These are phyloP conservation scores for Kwoniella sp. DNA, from an alignment of 768 basidiomycete genomes.

Conservation along the genomic window DNA sequence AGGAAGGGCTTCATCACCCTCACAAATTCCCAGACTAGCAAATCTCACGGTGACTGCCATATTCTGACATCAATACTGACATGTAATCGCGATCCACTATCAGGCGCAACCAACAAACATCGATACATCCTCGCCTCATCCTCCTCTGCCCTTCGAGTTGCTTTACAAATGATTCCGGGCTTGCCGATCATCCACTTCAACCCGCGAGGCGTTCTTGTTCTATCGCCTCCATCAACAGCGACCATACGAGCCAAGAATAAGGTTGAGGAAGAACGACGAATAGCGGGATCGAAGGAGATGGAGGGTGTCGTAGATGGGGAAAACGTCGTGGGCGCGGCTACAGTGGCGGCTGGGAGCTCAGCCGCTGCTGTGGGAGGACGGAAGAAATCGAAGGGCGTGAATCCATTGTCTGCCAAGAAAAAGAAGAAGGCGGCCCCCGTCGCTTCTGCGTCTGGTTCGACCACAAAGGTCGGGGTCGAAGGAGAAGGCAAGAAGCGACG, in stretches of 20 bases:
- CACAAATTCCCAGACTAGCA: too few relatives aligned
- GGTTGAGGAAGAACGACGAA: constrained; percentile 66
- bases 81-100: too few relatives aligned
- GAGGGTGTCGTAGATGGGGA: constrained; percentile 32
- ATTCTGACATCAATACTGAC: not conserved
- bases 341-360: not conserved
- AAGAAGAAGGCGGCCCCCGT: constrained; percentile 62
- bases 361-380: constrained; percentile 9
- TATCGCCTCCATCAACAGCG: constrained; percentile 82
- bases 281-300: constrained; percentile 27
- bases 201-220: constrained; percentile 79
- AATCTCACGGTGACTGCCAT: too few relatives aligned
- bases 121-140: constrained; percentile 89
- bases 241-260: constrained; percentile 71
- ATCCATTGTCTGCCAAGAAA: constrained; percentile 91
- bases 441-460: constrained; percentile 5
- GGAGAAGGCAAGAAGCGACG: constrained; percentile 18
- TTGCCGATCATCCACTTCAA: constrained; percentile 90
- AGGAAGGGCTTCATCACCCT: too few relatives aligned
- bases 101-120: constrained; percentile 72
- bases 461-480: constrained; percentile 4
- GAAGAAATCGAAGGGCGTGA: constrained; percentile 80
- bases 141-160: constrained; percentile 69
- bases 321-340: constrained; percentile 34
- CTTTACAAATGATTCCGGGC: constrained; percentile 74